Evolutionary conservation across 331 rosid genomes (phyloP).

Genomic region (Erythrophleum ivorense): DNA sequence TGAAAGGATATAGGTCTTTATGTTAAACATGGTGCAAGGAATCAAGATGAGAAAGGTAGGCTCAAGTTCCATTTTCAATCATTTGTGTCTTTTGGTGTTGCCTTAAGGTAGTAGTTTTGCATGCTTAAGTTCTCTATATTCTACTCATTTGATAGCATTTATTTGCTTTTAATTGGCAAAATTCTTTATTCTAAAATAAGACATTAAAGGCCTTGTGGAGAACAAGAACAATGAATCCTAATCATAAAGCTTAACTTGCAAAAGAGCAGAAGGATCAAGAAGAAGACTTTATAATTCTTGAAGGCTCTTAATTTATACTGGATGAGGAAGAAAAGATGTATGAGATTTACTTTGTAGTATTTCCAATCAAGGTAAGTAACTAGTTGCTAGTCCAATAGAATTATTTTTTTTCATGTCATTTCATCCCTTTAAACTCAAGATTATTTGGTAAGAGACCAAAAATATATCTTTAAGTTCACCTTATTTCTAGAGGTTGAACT

Average conservation of each 20-base stretch:
- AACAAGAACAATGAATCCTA: constrained; percentile 57
- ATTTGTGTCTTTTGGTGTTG: constrained; percentile 71
- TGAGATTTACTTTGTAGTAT: constrained; percentile 63
- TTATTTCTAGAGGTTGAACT: neutral
- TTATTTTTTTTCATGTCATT: neutral
- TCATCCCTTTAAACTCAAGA: neutral
- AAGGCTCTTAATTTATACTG: constrained; percentile 49
- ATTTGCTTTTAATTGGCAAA: constrained; percentile 16
- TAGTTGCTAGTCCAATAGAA: neutral
- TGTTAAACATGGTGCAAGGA: constrained; percentile 81
- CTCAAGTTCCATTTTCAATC: constrained; percentile 87
- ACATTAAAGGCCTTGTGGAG: constrained; percentile 86
- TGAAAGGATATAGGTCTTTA: constrained; percentile 73
- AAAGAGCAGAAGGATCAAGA: constrained; percentile 68
- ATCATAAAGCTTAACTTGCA: constrained; percentile 57
- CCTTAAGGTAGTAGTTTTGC: constrained; percentile 61
- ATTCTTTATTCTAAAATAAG: constrained; percentile 50
- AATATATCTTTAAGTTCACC: neutral
- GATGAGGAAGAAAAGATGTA: constrained; percentile 65
- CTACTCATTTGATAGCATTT: neutral
- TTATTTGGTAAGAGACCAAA: neutral
- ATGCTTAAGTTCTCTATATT: neutral
- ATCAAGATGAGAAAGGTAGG: constrained; percentile 89
- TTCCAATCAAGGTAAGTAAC: constrained; percentile 65
- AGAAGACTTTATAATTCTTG: constrained; percentile 52